Evolutionary conservation across 306 rosid genomes (phyloP), one percentile per base, ranked within the genome.

Genomic region (Astragalus glycyphyllos): DNA sequence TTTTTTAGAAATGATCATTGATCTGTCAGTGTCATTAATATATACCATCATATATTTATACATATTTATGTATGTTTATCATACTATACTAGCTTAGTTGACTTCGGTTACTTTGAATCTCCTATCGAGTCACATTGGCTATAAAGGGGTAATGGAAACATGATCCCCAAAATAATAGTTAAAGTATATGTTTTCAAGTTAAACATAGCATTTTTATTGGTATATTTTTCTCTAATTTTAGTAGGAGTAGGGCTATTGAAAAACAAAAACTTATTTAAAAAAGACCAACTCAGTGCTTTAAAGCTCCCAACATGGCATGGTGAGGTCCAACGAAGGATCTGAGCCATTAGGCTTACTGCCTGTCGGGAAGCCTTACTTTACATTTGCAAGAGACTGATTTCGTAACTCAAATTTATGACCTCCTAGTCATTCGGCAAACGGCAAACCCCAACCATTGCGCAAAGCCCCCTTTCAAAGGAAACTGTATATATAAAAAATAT

Each of bases 1-100:
- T 54, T 58, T 14, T 69, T 16, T 5, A 6, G 13, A 53, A 50
- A 73, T 58, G 61, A 66, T 71, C 59, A 48, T 50, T 37, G 45
- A 59, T 37, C 35, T 72, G 34, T 38, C 60, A 51, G 56, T 17
- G 70, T 38, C 54, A 51, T 54, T n/a, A 64, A 15, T n/a, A 23
- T 67, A 13, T 79, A 58, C 37, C 9, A 68, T 31, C 2, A 12
- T 29, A 29, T 51, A 7, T 23, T 23, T 23, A 23, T 23, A 23
- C 29, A 23, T 23, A 23, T 23, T 23, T 23, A 23, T 23, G 29
- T 23, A 6, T 38, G 44, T 38, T 6, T 64, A 17, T 4, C 26
- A 42, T 64, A 32, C 35, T 69, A 17, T 48, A 44, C 55, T 71
- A 40, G 37, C 66, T 57, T 51, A 35, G 62, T 64, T 45, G 7